Evolutionary conservation across 345 rosid genomes (phyloP).

Genomic region (Boechera stricta): DNA sequence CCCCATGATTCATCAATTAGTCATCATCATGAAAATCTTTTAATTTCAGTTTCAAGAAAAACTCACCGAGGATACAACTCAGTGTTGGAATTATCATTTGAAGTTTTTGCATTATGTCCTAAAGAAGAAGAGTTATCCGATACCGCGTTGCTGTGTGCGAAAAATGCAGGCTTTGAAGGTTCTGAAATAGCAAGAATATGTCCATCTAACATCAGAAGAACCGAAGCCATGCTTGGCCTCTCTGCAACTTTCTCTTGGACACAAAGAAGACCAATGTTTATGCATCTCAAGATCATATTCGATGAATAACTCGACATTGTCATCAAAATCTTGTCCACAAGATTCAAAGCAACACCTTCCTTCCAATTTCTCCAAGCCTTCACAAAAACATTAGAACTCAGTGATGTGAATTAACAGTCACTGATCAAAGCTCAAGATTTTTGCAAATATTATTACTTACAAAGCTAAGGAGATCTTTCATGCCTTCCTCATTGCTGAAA

Average conservation of each 20-base stretch:
- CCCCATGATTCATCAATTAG: slow-evolving; percentile 16
- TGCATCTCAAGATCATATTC: slow-evolving; percentile 54
- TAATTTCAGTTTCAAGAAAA: slow-evolving; percentile 11
- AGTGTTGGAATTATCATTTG: slow-evolving; percentile 41
- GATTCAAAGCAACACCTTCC: slow-evolving; percentile 48
- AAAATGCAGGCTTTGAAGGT: slow-evolving; percentile 60
- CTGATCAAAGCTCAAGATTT: neutral
- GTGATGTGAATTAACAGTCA: neutral
- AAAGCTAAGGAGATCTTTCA: slow-evolving; percentile 50
- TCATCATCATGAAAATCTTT: slow-evolving; percentile 15
- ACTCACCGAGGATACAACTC: slow-evolving; percentile 38
- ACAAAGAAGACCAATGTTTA: slow-evolving; percentile 70
- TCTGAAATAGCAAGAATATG: slow-evolving; percentile 45
- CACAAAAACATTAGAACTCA: slow-evolving; percentile 25
- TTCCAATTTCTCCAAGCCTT: slow-evolving; percentile 71
- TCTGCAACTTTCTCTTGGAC: slow-evolving; percentile 61
- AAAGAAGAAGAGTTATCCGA: slow-evolving; percentile 38
- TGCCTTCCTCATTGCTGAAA: slow-evolving; percentile 31
- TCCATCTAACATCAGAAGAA: slow-evolving; percentile 53
- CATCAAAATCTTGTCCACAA: slow-evolving; percentile 49
- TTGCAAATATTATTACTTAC: slow-evolving; percentile 43
- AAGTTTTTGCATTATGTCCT: slow-evolving; percentile 34
- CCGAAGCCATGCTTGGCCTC: slow-evolving; percentile 61
- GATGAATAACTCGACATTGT: slow-evolving; percentile 41
- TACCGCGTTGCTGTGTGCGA: slow-evolving; percentile 6